Percentiles rank a stretch among this genome's conserved stretches.
Conservation (phyloP, 768 basidiomycete species). For the Xanthoconium stramineum region DNA sequence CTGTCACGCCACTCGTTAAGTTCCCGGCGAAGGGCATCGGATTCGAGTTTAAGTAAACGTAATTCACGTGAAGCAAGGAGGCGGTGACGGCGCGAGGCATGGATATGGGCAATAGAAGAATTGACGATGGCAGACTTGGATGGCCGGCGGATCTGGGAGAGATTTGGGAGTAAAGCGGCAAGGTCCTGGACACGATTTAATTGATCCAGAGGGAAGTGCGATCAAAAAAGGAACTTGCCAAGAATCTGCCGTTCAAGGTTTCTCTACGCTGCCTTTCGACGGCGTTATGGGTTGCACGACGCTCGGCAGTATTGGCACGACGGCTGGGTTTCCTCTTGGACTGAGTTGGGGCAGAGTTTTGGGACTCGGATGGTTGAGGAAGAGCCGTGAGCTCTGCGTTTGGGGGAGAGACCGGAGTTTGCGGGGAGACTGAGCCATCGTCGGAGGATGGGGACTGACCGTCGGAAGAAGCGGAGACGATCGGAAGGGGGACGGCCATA, state of each 20-base stretch:
- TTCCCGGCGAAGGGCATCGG: constrained; percentile 84
- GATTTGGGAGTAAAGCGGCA: constrained; percentile 86
- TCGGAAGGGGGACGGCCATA: constrained; percentile 40
- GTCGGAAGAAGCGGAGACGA: constrained; percentile 37
- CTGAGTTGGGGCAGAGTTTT: constrained; percentile 33
- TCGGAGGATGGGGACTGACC: constrained; percentile 41
- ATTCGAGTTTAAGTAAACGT: constrained; percentile 72
- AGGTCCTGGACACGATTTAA: constrained; percentile 58
- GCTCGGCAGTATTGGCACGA: constrained; percentile 94
- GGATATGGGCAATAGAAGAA: constrained; percentile 87
- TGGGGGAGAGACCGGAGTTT: constrained; percentile 47
- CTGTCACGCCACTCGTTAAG: constrained; percentile 92
- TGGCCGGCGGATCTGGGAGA: constrained; percentile 87
- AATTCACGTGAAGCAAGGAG: constrained; percentile 80
- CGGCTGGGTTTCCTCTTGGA: constrained; percentile 79
- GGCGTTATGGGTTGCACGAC: constrained; percentile 95
- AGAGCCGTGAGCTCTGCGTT: constrained; percentile 35
- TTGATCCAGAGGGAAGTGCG: constrained; percentile 9
- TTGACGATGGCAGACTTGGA: constrained; percentile 98
- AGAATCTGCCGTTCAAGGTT: constrained; percentile 88
- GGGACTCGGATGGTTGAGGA: constrained; percentile 26
- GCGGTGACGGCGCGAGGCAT: constrained; percentile 78
- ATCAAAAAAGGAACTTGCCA: constrained; percentile 47
- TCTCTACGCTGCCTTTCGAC: constrained; percentile 93
- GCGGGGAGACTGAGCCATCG: constrained; percentile 43